These are phyloP conservation scores for Rhodotorula sp. DNA, from an alignment of 1,284 basidiomycete species.

Conservation along the genomic window DNA sequence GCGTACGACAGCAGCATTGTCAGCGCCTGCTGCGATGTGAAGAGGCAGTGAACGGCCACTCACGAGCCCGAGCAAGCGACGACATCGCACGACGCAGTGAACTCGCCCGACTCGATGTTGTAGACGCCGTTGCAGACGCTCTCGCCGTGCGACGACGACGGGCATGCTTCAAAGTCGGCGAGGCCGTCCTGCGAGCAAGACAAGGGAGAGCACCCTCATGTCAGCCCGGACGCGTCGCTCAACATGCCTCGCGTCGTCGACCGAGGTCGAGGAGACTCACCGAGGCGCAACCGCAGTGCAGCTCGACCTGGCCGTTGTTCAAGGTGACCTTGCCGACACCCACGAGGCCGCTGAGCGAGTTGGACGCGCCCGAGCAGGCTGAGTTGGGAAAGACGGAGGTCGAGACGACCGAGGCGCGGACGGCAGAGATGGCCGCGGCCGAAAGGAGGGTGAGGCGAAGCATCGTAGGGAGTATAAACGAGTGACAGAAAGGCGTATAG, in stretches of 20 bases:
- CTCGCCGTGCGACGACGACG: conserved; percentile 22
- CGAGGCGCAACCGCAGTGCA: conserved; percentile 37
- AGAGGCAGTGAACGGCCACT: neutral
- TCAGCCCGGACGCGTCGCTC: conserved; percentile 8
- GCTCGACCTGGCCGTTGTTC: conserved; percentile 33
- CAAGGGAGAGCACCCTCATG: neutral
- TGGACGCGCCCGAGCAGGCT: conserved; percentile 29
- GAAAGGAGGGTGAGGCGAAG: conserved; percentile 32
- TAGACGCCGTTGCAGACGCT: conserved; percentile 36
- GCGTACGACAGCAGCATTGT: neutral
- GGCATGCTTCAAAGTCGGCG: conserved; percentile 33
- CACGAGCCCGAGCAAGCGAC: conserved; percentile 33
- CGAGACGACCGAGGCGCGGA: conserved; percentile 32
- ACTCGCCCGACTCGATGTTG: conserved; percentile 27
- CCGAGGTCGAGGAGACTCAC: conserved; percentile 13
- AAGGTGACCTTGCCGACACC: conserved; percentile 33
- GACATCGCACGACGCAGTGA: conserved; percentile 33
- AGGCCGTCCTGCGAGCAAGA: conserved; percentile 31
- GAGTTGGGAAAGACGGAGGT: conserved; percentile 40
- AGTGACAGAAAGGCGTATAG: conserved; percentile 27
- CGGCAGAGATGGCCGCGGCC: conserved; percentile 23
- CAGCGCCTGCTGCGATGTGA: no score
- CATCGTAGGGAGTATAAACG: conserved; percentile 23
- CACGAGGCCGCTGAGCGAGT: conserved; percentile 28
- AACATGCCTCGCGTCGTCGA: conserved; percentile 2